Conservation (phyloP, 2,329 filamentous ascomycete species). For the Seiridium cupressi region DNA sequence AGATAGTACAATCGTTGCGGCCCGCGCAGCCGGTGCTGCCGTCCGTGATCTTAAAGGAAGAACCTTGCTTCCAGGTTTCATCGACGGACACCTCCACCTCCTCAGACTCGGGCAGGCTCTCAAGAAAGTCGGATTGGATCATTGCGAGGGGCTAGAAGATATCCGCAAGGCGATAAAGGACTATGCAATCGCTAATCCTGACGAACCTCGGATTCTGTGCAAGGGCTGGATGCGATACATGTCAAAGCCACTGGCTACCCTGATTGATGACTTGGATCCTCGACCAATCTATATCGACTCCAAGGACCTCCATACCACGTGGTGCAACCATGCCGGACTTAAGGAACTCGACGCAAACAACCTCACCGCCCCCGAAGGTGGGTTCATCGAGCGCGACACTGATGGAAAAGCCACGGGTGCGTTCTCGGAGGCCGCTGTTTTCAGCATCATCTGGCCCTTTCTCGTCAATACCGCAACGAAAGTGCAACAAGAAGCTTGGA, state of each 20-base stretch:
- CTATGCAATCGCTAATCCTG: conserved; percentile 45
- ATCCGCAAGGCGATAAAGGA: conserved; percentile 44
- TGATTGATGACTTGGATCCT: conserved; percentile 52
- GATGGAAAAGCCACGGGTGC: conserved; percentile 48
- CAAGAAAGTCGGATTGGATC: conserved; percentile 46
- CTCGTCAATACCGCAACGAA: conserved; percentile 45
- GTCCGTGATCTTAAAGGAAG: conserved; percentile 23
- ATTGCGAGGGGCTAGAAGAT: conserved; percentile 46
- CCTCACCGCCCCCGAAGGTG: conserved; percentile 46
- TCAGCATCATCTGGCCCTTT: conserved; percentile 55
- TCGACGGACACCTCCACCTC: conserved; percentile 58
- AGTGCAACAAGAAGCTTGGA: conserved; percentile 45
- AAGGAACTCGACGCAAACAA: conserved; percentile 45
- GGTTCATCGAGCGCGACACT: conserved; percentile 48
- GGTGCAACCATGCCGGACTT: conserved; percentile 53
- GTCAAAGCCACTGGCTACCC: conserved; percentile 37
- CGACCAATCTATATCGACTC: conserved; percentile 56
- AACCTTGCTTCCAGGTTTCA: conserved; percentile 52
- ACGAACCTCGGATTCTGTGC: conserved; percentile 48
- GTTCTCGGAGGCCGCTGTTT: conserved; percentile 49
- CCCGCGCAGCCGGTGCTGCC: conserved; percentile 11
- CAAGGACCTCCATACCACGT: conserved; percentile 55
- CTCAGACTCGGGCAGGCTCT: conserved; percentile 53
- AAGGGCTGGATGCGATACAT: conserved; percentile 53
- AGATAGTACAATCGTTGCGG: conserved; percentile 11